phyloP scores from a whole-genome alignment of 2,329 filamentous ascomycete genomes.

The Metarhizium sp. region DNA sequence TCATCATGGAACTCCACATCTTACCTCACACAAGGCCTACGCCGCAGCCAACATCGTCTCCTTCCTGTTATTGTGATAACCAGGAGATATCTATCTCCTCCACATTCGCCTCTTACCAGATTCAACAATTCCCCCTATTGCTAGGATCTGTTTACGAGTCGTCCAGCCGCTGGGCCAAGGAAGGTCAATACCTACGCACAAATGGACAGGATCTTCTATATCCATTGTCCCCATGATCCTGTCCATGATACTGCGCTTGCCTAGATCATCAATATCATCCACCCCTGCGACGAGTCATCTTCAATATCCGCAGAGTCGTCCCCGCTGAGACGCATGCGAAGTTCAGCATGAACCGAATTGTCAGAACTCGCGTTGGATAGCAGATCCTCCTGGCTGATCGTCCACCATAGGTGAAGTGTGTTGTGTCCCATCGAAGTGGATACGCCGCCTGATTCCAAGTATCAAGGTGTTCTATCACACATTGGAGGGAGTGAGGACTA shows the following conservation, averaged over 20 bases:
- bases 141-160: conserved; percentile 69
- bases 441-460: conserved; percentile 64
- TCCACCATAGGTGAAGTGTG: conserved; percentile 79
- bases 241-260: conserved; percentile 59
- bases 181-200: conserved; percentile 35
- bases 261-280: conserved; percentile 85
- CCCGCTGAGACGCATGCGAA: conserved; percentile 67
- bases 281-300: conserved; percentile 68
- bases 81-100: conserved; percentile 77
- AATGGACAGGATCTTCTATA: conserved; percentile 66
- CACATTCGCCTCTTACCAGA: conserved; percentile 70
- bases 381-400: conserved; percentile 45
- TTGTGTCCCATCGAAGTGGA: too few species aligned
- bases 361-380: conserved; percentile 62
- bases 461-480: conserved; percentile 53
- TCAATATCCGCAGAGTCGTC: conserved; percentile 58
- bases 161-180: conserved; percentile 75
- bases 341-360: conserved; percentile 62
- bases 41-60: conserved; percentile 70
- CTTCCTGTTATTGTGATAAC: conserved; percentile 70
- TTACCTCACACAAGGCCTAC: conserved; percentile 80
- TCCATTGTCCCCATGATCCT: conserved; percentile 65
- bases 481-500: too few species aligned
- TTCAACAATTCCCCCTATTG: conserved; percentile 74
- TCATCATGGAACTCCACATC: conserved; percentile 67